Conservation (phyloP, 2,329 filamentous ascomycete species). For the Botryotinia calthae region DNA sequence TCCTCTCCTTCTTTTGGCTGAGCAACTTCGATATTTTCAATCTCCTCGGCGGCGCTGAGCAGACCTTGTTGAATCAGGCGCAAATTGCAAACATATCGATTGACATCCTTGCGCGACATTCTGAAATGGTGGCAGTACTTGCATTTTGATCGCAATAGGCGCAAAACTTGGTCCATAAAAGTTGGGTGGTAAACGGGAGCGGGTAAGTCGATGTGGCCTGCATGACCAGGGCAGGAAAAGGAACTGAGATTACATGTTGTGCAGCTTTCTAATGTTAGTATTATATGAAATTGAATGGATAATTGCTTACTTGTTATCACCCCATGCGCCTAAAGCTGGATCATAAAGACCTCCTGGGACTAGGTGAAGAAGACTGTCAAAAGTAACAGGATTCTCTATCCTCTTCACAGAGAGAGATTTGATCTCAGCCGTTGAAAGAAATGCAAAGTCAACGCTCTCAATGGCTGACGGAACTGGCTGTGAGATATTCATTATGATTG, state of each 20-base stretch:
- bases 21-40: constrained; percentile 42
- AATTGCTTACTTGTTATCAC: constrained; percentile 69
- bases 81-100: constrained; percentile 79
- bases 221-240: constrained; percentile 83
- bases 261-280: constrained; percentile 57
- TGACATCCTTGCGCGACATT: constrained; percentile 71
- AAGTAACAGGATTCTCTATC: constrained; percentile 91
- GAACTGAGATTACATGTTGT: constrained; percentile 86
- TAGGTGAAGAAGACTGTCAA: constrained; percentile 87
- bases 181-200: constrained; percentile 94
- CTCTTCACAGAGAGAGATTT: constrained; percentile 86
- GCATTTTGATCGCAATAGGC: constrained; percentile 82
- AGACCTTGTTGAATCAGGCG: constrained; percentile 83
- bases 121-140: constrained; percentile 87
- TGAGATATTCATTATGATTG: constrained; percentile 62
- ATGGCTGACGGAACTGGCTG: constrained; percentile 83
- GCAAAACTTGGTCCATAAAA: constrained; percentile 88
- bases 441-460: constrained; percentile 83
- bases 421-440: constrained; percentile 80
- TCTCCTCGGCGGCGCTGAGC: constrained; percentile 60
- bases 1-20: constrained; percentile 28
- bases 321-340: constrained; percentile 84
- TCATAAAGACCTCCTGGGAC: constrained; percentile 91
- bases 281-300: background rate
- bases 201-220: constrained; percentile 92